Evolutionary conservation across 306 rosid species (phyloP), one percentile per base, ranked within the genome.

Genomic region (Dalbergia cultrata): DNA sequence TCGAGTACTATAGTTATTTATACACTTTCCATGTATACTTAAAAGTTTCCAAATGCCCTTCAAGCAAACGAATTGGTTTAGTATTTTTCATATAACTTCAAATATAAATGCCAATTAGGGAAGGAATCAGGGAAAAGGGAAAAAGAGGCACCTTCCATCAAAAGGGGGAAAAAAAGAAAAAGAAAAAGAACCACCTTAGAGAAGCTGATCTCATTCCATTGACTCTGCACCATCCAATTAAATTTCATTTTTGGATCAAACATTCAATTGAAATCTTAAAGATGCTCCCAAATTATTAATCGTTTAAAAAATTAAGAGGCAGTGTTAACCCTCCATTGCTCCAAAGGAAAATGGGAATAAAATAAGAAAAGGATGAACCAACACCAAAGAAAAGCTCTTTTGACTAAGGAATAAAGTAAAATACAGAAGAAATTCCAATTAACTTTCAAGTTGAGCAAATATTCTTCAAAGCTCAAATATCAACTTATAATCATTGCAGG

Each of bases 201-300:
- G 77, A 44, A 86, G 76, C 62, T 68, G 77, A 78, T 81, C 14
- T 82, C 52, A 5, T 74, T 66, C 33, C 49, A 52, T 67, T 68
- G 67, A 77, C 59, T 39, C 76, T 18, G 80, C 66, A 86, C 85
- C 84, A 49, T 80, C 50, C 61, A 78, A 49, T 47, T 49, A 26
- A 70, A 70, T 31, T n/a, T 59, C 62, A 18, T 69, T 54, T 53
- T 53, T 53, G 7, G 18, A 13, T 53, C 18, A 53, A n/a, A 17
- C 59, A 53, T 14, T 82, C 67, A 62, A 82, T 22, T 70, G 31
- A 79, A 58, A 13, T 74, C 76, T 63, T 54, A 45, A 67, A 53
- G 72, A 72, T 70, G 75, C 44, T 83, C 62, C 78, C 45, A 53
- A 43, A 53, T n/a, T 50, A n/a, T 74, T 69, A 59, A 8, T 50